A percentile compares a stretch with the other conserved stretches of the same genome.
These are phyloP conservation scores for Xylaria sp. DNA, from an alignment of 2,329 filamentous ascomycete species.

Conservation along the genomic window DNA sequence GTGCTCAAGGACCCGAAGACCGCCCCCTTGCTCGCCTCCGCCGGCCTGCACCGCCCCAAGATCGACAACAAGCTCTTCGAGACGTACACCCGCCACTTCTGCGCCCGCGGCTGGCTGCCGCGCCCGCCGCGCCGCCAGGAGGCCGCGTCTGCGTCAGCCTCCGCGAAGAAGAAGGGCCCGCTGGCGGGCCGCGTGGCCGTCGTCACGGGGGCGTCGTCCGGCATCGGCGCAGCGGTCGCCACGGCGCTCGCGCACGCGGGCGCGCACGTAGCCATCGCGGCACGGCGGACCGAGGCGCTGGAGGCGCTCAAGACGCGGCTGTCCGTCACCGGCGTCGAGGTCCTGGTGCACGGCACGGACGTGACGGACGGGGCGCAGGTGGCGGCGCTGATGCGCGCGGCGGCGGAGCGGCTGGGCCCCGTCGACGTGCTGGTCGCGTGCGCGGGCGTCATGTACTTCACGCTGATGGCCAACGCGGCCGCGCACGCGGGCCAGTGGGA, in stretches of 20 bases:
- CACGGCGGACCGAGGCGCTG: slow-evolving; percentile 71
- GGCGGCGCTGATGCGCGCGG: slow-evolving; percentile 65
- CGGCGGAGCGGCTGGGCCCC: slow-evolving; percentile 68
- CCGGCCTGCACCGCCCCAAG: slow-evolving; percentile 66
- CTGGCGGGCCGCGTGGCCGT: slow-evolving; percentile 73
- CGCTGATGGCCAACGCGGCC: slow-evolving; percentile 80
- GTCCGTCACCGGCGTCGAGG: slow-evolving; percentile 58
- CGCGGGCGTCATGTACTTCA: slow-evolving; percentile 88
- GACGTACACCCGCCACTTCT: slow-evolving; percentile 81
- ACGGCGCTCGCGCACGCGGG: slow-evolving; percentile 72
- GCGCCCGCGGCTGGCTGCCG: slow-evolving; percentile 76
- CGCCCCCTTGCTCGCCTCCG: slow-evolving; percentile 58
- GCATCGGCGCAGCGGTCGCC: slow-evolving; percentile 78
- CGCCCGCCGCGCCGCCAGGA: slow-evolving; percentile 61
- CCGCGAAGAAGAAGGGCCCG: slow-evolving; percentile 56
- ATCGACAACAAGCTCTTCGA: slow-evolving; percentile 74
- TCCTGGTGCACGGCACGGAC: slow-evolving; percentile 73
- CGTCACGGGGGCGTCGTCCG: slow-evolving; percentile 79
- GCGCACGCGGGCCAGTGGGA: slow-evolving; percentile 77
- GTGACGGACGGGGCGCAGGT: slow-evolving; percentile 72
- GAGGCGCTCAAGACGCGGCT: slow-evolving; percentile 69
- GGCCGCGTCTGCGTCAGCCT: slow-evolving; percentile 24
- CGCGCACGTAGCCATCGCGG: slow-evolving; percentile 73
- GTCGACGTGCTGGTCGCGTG: slow-evolving; percentile 81
- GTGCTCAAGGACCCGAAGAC: slow-evolving; percentile 76